Evolutionary conservation across 495 filamentous ascomycete species (phyloP).

Genomic region (Podospora sp.): DNA sequence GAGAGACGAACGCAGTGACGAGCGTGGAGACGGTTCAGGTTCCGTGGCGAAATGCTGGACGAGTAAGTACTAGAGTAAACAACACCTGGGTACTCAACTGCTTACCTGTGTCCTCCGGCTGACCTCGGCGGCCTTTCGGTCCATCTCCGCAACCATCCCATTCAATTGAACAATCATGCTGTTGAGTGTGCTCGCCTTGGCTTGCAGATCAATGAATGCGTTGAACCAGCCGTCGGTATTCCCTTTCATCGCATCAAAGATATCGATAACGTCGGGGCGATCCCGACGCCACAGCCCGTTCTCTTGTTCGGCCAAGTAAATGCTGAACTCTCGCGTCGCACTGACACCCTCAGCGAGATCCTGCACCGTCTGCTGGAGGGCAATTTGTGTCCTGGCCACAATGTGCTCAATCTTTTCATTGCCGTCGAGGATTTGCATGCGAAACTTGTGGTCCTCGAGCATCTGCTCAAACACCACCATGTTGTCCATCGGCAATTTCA

Average conservation of each 20-base stretch:
- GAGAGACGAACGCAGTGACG: constrained; percentile 22
- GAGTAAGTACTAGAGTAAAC: constrained; percentile 21
- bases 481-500: constrained; percentile 84
- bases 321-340: constrained; percentile 73
- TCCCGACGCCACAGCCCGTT: constrained; percentile 58
- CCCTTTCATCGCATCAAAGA: constrained; percentile 78
- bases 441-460: constrained; percentile 81
- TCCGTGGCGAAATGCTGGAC: background rate
- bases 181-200: constrained; percentile 62
- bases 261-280: constrained; percentile 57
- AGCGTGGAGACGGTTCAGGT: constrained; percentile 8
- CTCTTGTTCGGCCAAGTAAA: constrained; percentile 68
- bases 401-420: constrained; percentile 93
- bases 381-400: constrained; percentile 70
- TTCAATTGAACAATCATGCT: constrained; percentile 64
- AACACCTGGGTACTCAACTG: background rate
- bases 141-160: constrained; percentile 74
- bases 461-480: constrained; percentile 84
- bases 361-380: constrained; percentile 72
- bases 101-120: constrained; percentile 64
- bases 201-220: constrained; percentile 69
- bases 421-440: constrained; percentile 76
- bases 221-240: constrained; percentile 86
- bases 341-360: constrained; percentile 79
- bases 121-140: constrained; percentile 70